These are phyloP conservation scores for Opeltia flavorubescens DNA, from an alignment of 495 filamentous ascomycete species.

Conservation along the genomic window DNA sequence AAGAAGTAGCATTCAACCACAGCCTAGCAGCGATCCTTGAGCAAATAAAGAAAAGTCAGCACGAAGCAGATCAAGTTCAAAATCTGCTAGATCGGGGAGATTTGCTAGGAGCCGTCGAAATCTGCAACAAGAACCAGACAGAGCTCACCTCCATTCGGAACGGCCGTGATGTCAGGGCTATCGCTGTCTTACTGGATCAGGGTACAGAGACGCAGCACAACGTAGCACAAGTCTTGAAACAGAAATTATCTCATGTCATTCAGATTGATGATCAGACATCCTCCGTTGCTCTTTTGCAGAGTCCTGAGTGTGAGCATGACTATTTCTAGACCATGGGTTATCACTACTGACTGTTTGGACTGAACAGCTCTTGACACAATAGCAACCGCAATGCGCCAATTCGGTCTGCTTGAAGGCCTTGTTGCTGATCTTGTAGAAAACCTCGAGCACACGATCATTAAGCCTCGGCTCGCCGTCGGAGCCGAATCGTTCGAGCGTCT, in stretches of 20 bases:
- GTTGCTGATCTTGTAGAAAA: slow-evolving; percentile 15
- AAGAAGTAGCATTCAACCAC: slow-evolving; percentile 64
- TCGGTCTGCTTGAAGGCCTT: slow-evolving; percentile 15
- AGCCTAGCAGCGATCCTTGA: slow-evolving; percentile 48
- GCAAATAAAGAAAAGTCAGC: slow-evolving; percentile 39
- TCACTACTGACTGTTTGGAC: no score
- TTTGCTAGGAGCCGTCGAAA: not conserved
- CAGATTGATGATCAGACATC: not conserved
- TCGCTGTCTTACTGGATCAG: not conserved
- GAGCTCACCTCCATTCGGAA: not conserved
- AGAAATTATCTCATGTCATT: not conserved
- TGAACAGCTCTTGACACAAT: slow-evolving; percentile 11
- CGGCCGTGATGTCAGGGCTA: not conserved
- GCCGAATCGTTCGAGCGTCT: slow-evolving; percentile 10
- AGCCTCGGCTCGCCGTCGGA: slow-evolving; percentile 16
- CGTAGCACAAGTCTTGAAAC: not conserved
- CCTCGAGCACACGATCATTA: slow-evolving; percentile 20
- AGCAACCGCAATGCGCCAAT: slow-evolving; percentile 16
- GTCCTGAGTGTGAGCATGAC: not conserved
- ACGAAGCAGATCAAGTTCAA: slow-evolving; percentile 2
- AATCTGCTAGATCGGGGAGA: not conserved
- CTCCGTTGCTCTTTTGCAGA: not conserved
- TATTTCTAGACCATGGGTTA: no score
- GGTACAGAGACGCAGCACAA: not conserved
- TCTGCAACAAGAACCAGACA: not conserved